Percentiles rank a stretch among this genome's conserved stretches.
Conservation (phyloP, 2,329 filamentous ascomycete genomes). For the Botryosphaeria dothidea region DNA sequence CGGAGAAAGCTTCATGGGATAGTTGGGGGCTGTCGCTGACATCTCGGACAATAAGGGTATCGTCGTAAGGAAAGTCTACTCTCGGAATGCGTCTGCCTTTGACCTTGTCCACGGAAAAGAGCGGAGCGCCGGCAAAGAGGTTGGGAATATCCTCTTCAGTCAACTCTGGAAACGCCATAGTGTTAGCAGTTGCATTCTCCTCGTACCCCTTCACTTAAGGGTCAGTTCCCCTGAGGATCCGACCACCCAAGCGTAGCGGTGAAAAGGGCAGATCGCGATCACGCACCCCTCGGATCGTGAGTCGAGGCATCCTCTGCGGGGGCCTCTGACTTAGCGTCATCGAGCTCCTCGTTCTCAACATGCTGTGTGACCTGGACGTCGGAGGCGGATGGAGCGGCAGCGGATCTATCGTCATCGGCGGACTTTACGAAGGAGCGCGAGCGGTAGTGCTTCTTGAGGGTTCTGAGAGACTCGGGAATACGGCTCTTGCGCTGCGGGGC, state of each 20-base stretch:
- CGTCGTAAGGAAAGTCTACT: conserved; percentile 69
- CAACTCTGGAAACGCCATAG: conserved; percentile 38
- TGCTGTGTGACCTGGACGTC: background rate
- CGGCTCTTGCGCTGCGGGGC: conserved; percentile 13
- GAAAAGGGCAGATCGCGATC: conserved; percentile 16
- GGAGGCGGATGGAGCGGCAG: conserved; percentile 1
- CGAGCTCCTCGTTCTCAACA: background rate
- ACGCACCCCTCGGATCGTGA: conserved; percentile 17
- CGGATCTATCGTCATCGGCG: conserved; percentile 2
- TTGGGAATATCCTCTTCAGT: conserved; percentile 63
- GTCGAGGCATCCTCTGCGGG: conserved; percentile 2
- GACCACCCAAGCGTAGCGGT: conserved; percentile 8
- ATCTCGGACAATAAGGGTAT: conserved; percentile 61
- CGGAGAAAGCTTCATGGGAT: conserved; percentile 38
- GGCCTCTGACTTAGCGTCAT: conserved; percentile 11
- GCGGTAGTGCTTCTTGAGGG: conserved; percentile 15
- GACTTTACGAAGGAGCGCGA: conserved; percentile 15
- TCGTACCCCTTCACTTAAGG: background rate
- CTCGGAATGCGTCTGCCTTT: conserved; percentile 63
- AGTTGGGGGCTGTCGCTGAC: conserved; percentile 53
- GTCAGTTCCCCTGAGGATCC: conserved; percentile 11
- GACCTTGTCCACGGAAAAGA: conserved; percentile 65
- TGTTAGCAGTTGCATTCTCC: conserved; percentile 9
- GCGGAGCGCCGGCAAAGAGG: conserved; percentile 74
- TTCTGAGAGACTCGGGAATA: conserved; percentile 11